Percentiles rank a stretch among this genome's conserved stretches.
phyloP scores from a whole-genome alignment of 495 filamentous ascomycete species.

The Copromyces sp. region DNA sequence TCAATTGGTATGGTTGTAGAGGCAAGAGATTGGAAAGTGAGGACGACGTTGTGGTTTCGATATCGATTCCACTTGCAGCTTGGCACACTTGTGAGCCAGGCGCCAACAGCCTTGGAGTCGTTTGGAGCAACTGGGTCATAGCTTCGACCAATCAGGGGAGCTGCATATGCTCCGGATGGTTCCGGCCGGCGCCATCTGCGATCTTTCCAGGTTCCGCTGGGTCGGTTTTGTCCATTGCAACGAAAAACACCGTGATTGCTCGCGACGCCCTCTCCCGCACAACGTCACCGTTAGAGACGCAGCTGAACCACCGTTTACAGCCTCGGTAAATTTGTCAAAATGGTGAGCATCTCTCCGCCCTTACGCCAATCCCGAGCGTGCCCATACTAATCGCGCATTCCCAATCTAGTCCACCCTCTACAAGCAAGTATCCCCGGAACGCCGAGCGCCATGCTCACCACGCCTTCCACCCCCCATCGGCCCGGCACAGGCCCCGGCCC shows the following conservation, averaged over 20 bases:
- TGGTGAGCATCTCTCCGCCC: slow-evolving; percentile 23
- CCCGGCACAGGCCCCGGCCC: background rate
- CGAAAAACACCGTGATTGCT: slow-evolving; percentile 14
- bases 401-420: slow-evolving; percentile 49
- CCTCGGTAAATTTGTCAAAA: slow-evolving; percentile 15
- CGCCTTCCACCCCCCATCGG: background rate
- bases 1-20: background rate
- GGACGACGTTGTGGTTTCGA: background rate
- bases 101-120: slow-evolving; percentile 1
- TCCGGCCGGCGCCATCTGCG: slow-evolving; percentile 13
- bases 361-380: background rate
- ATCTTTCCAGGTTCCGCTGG: slow-evolving; percentile 18
- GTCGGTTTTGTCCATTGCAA: slow-evolving; percentile 4
- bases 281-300: slow-evolving; percentile 5
- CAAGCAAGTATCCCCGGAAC: slow-evolving; percentile 55
- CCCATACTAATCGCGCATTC: slow-evolving; percentile 24
- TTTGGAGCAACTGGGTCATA: slow-evolving; percentile 10
- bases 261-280: slow-evolving; percentile 6
- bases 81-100: background rate
- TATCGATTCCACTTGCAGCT: background rate
- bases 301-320: background rate
- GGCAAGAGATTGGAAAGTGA: background rate
- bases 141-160: slow-evolving; percentile 31
- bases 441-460: background rate
- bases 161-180: slow-evolving; percentile 12